phyloP scores from a whole-genome alignment of 2,329 filamentous ascomycete species.

The Ophiostoma populinum region DNA sequence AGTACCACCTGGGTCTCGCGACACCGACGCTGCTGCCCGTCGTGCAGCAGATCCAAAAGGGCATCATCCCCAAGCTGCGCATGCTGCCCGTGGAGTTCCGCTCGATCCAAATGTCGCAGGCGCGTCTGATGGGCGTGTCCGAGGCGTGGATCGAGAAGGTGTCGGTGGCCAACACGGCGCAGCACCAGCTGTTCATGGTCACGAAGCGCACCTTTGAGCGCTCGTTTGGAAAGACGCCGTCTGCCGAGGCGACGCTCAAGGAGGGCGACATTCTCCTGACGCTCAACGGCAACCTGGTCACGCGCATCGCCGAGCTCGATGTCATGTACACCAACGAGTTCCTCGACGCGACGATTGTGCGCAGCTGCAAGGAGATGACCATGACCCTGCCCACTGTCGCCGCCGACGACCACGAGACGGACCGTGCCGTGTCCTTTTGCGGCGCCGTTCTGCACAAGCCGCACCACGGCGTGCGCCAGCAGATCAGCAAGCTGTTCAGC shows the following conservation, averaged over 20 bases:
- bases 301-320: conserved; percentile 80
- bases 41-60: conserved; percentile 69
- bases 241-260: conserved; percentile 42
- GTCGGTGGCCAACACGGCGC: conserved; percentile 70
- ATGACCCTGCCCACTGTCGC: conserved; percentile 71
- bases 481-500: conserved; percentile 90
- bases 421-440: conserved; percentile 85
- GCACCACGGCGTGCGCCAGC: conserved; percentile 90
- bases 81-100: conserved; percentile 92
- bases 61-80: conserved; percentile 61
- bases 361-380: conserved; percentile 62
- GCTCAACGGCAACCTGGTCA: conserved; percentile 82
- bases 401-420: conserved; percentile 80
- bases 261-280: conserved; percentile 90
- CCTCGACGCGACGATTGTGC: conserved; percentile 72
- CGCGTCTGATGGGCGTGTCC: conserved; percentile 88
- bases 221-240: conserved; percentile 11
- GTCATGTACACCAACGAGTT: conserved; percentile 84
- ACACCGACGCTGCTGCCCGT: conserved; percentile 80
- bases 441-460: conserved; percentile 85
- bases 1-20: conserved; percentile 87
- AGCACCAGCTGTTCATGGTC: conserved; percentile 97
- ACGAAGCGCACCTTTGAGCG: conserved; percentile 59
- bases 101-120: conserved; percentile 91
- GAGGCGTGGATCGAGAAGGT: conserved; percentile 93